Percentiles rank a stretch among this genome's conserved stretches.
Evolutionary conservation across 371 early-diverging fungal genomes (phyloP).

Genomic region (Saksenaea oblongispora): DNA sequence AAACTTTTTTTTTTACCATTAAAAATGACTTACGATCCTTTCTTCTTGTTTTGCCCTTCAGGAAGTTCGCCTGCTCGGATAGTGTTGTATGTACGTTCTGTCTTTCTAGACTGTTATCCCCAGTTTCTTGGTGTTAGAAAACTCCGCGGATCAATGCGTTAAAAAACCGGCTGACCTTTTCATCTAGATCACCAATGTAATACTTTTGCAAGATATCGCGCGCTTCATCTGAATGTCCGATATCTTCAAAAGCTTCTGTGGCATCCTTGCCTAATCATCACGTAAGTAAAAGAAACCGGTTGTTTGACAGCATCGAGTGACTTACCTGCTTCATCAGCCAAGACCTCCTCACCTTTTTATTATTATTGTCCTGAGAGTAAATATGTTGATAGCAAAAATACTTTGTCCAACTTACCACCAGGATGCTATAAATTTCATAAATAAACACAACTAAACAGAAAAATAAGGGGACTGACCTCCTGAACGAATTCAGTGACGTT

Average conservation of each 20-base stretch:
- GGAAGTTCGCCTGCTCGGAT: constrained; percentile 51
- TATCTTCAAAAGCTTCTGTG: constrained; percentile 87
- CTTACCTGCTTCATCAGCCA: constrained; percentile 59
- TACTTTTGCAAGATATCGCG: constrained; percentile 45
- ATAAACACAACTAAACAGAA: not conserved
- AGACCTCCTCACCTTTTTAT: constrained; percentile 59
- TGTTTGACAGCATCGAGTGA: not conserved
- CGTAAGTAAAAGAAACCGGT: constrained; percentile 5
- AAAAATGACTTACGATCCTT: constrained; percentile 42
- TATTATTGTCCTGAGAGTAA: not conserved
- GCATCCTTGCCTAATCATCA: constrained; percentile 64
- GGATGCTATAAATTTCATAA: constrained; percentile 33
- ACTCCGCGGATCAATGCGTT: constrained; percentile 3
- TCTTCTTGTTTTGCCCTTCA: constrained; percentile 11
- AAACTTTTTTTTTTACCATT: not conserved
- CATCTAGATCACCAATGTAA: constrained; percentile 41
- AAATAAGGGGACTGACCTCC: constrained; percentile 48
- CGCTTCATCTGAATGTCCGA: constrained; percentile 85
- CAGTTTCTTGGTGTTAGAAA: not conserved
- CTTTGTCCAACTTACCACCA: constrained; percentile 36
- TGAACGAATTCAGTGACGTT: constrained; percentile 78
- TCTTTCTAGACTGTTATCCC: constrained; percentile 23
- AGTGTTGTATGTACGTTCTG: constrained; percentile 21
- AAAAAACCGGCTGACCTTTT: constrained; percentile 22
- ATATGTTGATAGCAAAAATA: not conserved